phyloP scores from a whole-genome alignment of 2,329 filamentous ascomycete species.

The Xylariales sp. region DNA sequence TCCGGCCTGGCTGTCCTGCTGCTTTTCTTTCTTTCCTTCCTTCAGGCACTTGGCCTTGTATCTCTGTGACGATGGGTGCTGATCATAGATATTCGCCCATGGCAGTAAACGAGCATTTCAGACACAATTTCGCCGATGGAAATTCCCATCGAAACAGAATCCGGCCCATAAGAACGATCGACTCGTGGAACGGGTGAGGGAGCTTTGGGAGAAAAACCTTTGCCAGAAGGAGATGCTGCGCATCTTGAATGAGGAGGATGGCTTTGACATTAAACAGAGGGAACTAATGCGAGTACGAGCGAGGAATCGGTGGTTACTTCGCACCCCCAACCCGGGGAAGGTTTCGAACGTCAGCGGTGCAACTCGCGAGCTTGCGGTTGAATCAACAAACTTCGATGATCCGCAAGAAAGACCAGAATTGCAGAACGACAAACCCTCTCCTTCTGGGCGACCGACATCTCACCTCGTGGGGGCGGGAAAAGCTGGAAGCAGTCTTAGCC shows the following conservation, averaged over 20 bases:
- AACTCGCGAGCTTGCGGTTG: neutral
- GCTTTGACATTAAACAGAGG: slow-evolving; percentile 66
- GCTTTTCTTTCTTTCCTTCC: neutral
- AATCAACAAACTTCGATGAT: too few species aligned
- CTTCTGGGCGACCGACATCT: neutral
- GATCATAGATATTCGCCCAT: slow-evolving; percentile 1
- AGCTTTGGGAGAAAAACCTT: slow-evolving; percentile 74
- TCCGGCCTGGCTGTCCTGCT: neutral
- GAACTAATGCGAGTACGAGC: slow-evolving; percentile 67
- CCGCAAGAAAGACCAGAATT: neutral
- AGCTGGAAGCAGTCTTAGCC: neutral
- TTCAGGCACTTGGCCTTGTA: neutral
- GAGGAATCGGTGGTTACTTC: slow-evolving; percentile 64
- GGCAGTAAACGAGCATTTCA: slow-evolving; percentile 71
- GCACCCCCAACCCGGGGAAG: slow-evolving; percentile 52
- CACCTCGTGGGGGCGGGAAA: neutral
- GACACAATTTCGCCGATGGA: slow-evolving; percentile 73
- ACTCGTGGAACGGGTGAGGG: slow-evolving; percentile 64
- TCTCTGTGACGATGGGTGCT: neutral
- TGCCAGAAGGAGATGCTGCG: slow-evolving; percentile 70
- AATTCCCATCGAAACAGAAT: slow-evolving; percentile 71
- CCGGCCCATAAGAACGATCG: slow-evolving; percentile 65
- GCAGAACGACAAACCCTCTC: neutral
- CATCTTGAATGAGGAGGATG: slow-evolving; percentile 63
- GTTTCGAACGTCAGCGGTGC: neutral